Base-by-base conservation (phyloP, 2,329 filamentous ascomycete species). In the Alternaria conjuncta region DNA sequence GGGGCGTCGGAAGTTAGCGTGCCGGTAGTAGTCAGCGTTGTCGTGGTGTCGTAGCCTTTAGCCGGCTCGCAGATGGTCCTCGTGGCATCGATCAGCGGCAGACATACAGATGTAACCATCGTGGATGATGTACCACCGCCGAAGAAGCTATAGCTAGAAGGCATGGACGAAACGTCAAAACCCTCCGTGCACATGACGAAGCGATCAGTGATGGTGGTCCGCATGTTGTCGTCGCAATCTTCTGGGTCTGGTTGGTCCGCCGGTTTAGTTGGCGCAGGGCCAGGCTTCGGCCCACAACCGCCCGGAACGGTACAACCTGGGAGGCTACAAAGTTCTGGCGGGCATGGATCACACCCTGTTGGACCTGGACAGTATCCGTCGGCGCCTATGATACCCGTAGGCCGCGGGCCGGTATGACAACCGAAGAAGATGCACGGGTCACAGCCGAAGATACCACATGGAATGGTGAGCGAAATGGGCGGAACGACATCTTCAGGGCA, bases 171-270 rank as follows among this genome's bases (percentile, higher is more conserved):
- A 4, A 67, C 41, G 43, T 62, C 41, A 28, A 67, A 55, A 4
- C 41, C 55, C 13, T 72, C 65, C 2, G 64, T 68, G 41, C 75
- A 77, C 6, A 54, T 62, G 3, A 74, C 66, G 15, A 70, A 60
- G 4, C 57, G 60, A 15, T 75, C 68, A 1, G 71, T 75, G 28
- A 75, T 65, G 1, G 71, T 71, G 1, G 66, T 75, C 56, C 71
- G 65, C 8, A 74, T 41, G 6, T 64, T 63, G 13, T 71, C 58
- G 3, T 71, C 67, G 23, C 74, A 77, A 6, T 64, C 57, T 11
- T 66, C 57, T 4, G 60, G 60, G 26, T 63, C 60, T 11, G 58
- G 62, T 9, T 26, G 60, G 23, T 63, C 46, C 5, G 55, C 26
- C 5, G 70, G 70, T 25, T 44, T 50, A 36, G 61, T 63, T 13